phyloP scores from a whole-genome alignment of 495 filamentous ascomycete species.

The Emericellopsis terricola region DNA sequence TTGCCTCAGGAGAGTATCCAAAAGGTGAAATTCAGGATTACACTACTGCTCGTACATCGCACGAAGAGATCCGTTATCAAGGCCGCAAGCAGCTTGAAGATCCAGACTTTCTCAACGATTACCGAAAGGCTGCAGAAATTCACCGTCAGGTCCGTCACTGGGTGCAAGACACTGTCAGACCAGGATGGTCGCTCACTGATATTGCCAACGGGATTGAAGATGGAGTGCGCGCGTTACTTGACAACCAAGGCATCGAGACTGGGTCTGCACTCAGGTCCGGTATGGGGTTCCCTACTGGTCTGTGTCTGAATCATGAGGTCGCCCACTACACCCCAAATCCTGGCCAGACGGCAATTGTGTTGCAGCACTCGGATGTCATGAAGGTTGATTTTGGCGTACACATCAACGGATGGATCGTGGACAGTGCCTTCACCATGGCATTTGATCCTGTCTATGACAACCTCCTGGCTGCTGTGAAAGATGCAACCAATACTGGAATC shows the following conservation, averaged over 20 bases:
- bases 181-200: constrained; percentile 59
- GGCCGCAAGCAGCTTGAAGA: constrained; percentile 58
- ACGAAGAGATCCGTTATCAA: constrained; percentile 72
- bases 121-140: constrained; percentile 70
- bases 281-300: constrained; percentile 74
- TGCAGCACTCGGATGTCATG: constrained; percentile 72
- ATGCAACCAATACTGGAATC: constrained; percentile 53
- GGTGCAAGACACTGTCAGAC: constrained; percentile 64
- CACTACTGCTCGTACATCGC: constrained; percentile 64
- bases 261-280: constrained; percentile 65
- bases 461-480: constrained; percentile 67
- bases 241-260: constrained; percentile 58
- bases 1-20: neutral
- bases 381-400: constrained; percentile 88
- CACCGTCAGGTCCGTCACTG: constrained; percentile 78
- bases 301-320: constrained; percentile 72
- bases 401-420: constrained; percentile 76
- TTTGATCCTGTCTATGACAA: constrained; percentile 77
- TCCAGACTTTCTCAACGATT: constrained; percentile 50
- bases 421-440: constrained; percentile 80
- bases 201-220: constrained; percentile 79
- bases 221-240: constrained; percentile 58
- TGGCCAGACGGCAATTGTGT: constrained; percentile 54
- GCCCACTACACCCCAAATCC: constrained; percentile 84
- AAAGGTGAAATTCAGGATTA: constrained; percentile 68